Percentiles rank a stretch among this genome's conserved stretches.
phyloP scores from a whole-genome alignment of 768 basidiomycete genomes.

The Tulasnella sp. region DNA sequence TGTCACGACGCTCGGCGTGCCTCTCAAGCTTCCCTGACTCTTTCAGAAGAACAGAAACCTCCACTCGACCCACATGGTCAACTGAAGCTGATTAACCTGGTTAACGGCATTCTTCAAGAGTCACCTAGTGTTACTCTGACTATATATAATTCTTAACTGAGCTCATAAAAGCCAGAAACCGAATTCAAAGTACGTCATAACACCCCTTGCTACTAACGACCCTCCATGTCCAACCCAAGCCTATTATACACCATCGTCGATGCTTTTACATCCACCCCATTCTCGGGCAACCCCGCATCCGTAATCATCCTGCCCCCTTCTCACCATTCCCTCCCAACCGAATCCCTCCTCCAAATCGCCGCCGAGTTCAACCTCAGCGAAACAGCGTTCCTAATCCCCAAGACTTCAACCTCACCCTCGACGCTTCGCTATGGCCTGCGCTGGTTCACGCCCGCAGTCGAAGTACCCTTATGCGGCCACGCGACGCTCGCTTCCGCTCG shows the following conservation, averaged over 20 bases:
- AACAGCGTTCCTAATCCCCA: constrained; percentile 24
- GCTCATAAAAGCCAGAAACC: background rate
- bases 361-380: constrained; percentile 29
- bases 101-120: background rate
- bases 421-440: constrained; percentile 24
- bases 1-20: too few species aligned
- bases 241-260: constrained; percentile 27
- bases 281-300: constrained; percentile 32
- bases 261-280: constrained; percentile 30
- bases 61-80: background rate
- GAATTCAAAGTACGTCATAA: background rate
- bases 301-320: constrained; percentile 28
- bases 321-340: background rate
- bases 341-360: constrained; percentile 23
- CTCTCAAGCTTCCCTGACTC: too few species aligned
- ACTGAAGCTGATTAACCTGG: background rate
- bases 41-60: too few species aligned
- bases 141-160: background rate
- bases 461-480: constrained; percentile 32
- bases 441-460: constrained; percentile 29
- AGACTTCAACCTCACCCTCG: background rate
- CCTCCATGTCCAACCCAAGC: background rate
- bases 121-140: background rate
- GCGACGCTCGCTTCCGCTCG: constrained; percentile 31
- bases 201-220: background rate